Percentiles rank a stretch among this genome's conserved stretches.
Conservation (phyloP, 371 early-diverging fungal genomes). For the Mortierella sp. region DNA sequence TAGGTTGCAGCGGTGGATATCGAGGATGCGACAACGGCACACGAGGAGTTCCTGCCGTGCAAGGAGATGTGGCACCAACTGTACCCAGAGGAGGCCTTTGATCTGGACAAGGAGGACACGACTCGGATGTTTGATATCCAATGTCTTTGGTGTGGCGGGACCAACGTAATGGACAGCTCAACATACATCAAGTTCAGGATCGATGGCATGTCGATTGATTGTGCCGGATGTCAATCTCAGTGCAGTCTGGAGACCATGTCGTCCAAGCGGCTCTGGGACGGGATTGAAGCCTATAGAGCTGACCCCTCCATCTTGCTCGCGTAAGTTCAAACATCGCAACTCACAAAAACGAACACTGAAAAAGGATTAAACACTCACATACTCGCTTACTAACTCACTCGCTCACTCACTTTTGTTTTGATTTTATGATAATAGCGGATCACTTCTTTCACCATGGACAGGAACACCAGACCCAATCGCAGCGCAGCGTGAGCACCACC, state of each 20-base stretch:
- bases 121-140: slow-evolving; percentile 53
- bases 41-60: slow-evolving; percentile 38
- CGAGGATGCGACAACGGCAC: slow-evolving; percentile 42
- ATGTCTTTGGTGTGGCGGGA: slow-evolving; percentile 53
- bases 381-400: not conserved
- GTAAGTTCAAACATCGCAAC: too few relatives aligned
- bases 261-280: slow-evolving; percentile 55
- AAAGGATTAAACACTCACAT: too few relatives aligned
- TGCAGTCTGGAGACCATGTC: slow-evolving; percentile 53
- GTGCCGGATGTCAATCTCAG: slow-evolving; percentile 48
- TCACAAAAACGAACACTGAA: too few relatives aligned
- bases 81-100: slow-evolving; percentile 48
- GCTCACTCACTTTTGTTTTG: not conserved
- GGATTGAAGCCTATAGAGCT: slow-evolving; percentile 42
- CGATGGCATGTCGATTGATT: slow-evolving; percentile 52
- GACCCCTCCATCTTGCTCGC: slow-evolving; percentile 36
- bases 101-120: slow-evolving; percentile 48
- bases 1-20: slow-evolving; percentile 53
- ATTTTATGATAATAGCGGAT: slow-evolving; percentile 27
- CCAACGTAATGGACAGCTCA: slow-evolving; percentile 56
- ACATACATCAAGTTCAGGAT: slow-evolving; percentile 55
- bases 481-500: slow-evolving; percentile 50
- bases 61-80: slow-evolving; percentile 48
- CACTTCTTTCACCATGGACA: slow-evolving; percentile 45
- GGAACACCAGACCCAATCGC: slow-evolving; percentile 34